A percentile compares a stretch with the other conserved stretches of the same genome.
phyloP scores from a whole-genome alignment of 2,329 filamentous ascomycete species.

The Cordyceps fumosorosea region DNA sequence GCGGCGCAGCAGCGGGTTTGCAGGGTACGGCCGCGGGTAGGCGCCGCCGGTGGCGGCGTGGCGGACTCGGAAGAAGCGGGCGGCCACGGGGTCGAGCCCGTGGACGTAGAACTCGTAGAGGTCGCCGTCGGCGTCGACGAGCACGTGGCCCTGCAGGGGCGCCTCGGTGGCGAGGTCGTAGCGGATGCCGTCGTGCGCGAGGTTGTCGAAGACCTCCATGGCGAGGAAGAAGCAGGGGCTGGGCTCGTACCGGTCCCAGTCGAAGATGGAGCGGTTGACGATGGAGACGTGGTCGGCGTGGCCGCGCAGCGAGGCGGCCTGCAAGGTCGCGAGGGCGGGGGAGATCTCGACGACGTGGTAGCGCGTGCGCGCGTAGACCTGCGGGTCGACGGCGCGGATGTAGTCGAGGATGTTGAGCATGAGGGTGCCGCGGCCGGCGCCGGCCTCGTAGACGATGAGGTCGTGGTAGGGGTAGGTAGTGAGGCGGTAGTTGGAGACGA shows the following conservation, averaged over 20 bases:
- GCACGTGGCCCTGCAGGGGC: slow-evolving; percentile 80
- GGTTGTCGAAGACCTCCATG: slow-evolving; percentile 98
- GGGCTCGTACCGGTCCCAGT: slow-evolving; percentile 83
- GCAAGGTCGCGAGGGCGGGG: slow-evolving; percentile 67
- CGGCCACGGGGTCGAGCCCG: slow-evolving; percentile 72
- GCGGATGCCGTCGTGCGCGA: slow-evolving; percentile 87
- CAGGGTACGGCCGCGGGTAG: slow-evolving; percentile 56
- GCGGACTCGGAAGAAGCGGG: slow-evolving; percentile 77
- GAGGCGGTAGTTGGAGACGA: slow-evolving; percentile 93
- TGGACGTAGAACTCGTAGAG: slow-evolving; percentile 92
- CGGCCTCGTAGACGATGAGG: slow-evolving; percentile 97
- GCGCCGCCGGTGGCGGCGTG: slow-evolving; percentile 63
- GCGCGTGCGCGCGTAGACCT: slow-evolving; percentile 88
- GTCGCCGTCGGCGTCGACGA: slow-evolving; percentile 79
- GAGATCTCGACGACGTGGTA: slow-evolving; percentile 98
- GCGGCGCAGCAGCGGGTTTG: slow-evolving; percentile 49
- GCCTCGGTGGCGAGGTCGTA: slow-evolving; percentile 78
- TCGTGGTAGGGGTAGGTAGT: slow-evolving; percentile 93
- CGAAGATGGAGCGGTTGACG: slow-evolving; percentile 90
- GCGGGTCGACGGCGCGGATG: slow-evolving; percentile 80
- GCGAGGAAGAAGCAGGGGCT: slow-evolving; percentile 96
- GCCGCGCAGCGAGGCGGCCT: slow-evolving; percentile 64
- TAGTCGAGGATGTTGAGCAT: slow-evolving; percentile 99
- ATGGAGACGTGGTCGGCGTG: slow-evolving; percentile 87
- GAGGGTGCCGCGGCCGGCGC: slow-evolving; percentile 90